A percentile compares a stretch with the other conserved stretches of the same genome.
phyloP scores from a whole-genome alignment of 257 asterid species.

The Rubia yunnanensis region DNA sequence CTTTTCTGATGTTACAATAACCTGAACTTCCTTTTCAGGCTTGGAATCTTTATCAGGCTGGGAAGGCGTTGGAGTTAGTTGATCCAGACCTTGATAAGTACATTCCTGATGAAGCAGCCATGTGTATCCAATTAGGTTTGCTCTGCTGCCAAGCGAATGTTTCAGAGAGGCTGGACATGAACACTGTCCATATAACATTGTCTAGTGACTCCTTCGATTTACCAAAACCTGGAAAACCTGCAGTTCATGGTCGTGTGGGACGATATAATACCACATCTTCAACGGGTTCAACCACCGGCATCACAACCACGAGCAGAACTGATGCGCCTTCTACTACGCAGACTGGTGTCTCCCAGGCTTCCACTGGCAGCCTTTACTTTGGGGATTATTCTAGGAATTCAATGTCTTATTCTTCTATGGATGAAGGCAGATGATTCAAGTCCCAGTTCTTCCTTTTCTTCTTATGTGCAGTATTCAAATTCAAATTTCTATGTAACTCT shows the following conservation, averaged over 20 bases:
- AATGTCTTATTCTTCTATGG: slow-evolving; percentile 64
- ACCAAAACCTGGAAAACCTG: slow-evolving; percentile 72
- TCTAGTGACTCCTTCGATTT: slow-evolving; percentile 56
- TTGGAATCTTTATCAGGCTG: slow-evolving; percentile 47
- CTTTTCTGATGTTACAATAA: not conserved
- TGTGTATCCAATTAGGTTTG: slow-evolving; percentile 65
- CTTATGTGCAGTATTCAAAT: not conserved
- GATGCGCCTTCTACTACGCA: slow-evolving; percentile 25
- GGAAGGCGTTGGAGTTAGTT: slow-evolving; percentile 39
- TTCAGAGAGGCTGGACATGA: slow-evolving; percentile 70
- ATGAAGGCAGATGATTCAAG: slow-evolving; percentile 51
- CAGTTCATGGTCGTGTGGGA: slow-evolving; percentile 59
- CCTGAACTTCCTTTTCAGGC: slow-evolving; percentile 31
- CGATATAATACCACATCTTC: slow-evolving; percentile 35
- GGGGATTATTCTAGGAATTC: slow-evolving; percentile 77
- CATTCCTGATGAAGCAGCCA: slow-evolving; percentile 41
- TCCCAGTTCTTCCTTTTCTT: not conserved
- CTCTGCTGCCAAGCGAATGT: slow-evolving; percentile 75
- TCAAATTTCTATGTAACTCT: not conserved
- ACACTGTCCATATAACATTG: slow-evolving; percentile 44
- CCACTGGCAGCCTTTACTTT: slow-evolving; percentile 23
- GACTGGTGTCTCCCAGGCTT: slow-evolving; percentile 31
- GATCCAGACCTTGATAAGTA: slow-evolving; percentile 38
- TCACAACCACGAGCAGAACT: slow-evolving; percentile 13
- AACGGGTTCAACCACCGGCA: slow-evolving; percentile 34